A percentile compares a stretch with the other conserved stretches of the same genome.
Conservation (phyloP, 2,329 filamentous ascomycete genomes). For the Alternaria burnsii region DNA sequence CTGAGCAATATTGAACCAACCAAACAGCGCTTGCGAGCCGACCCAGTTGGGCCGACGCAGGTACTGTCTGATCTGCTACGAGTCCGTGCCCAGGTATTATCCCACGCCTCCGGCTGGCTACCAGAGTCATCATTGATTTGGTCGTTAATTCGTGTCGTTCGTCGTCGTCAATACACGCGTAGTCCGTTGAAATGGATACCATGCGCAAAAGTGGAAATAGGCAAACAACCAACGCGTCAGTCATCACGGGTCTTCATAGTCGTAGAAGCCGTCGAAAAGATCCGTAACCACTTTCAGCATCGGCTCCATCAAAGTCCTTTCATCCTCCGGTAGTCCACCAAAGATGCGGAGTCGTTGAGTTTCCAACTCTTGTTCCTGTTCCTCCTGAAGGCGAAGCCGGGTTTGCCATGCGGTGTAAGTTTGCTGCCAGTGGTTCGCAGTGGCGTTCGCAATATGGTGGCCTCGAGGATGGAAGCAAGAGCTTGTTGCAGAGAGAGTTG, state of each 20-base stretch:
- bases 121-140: conserved; percentile 35
- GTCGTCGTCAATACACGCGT: conserved; percentile 9
- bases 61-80: conserved; percentile 46
- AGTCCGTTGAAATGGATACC: conserved; percentile 1
- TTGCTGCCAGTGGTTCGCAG: conserved; percentile 48
- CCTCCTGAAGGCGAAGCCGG: conserved; percentile 40
- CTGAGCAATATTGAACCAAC: conserved; percentile 50
- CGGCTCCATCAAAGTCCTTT: conserved; percentile 53
- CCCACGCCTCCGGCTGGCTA: conserved; percentile 50
- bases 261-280: conserved; percentile 55
- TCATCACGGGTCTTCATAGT: conserved; percentile 55
- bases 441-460: conserved; percentile 27
- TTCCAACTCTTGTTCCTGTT: conserved; percentile 42
- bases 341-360: conserved; percentile 54
- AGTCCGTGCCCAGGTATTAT: conserved; percentile 47
- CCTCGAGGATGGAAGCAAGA: conserved; percentile 32
- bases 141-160: conserved; percentile 20
- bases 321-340: conserved; percentile 54
- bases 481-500: conserved; percentile 29
- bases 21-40: conserved; percentile 22
- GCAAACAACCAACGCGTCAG: conserved; percentile 5
- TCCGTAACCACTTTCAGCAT: conserved; percentile 59
- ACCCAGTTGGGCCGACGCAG: conserved; percentile 32
- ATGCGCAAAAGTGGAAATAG: conserved; percentile 16
- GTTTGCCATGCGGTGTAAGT: conserved; percentile 51